Conservation (phyloP, 2,329 filamentous ascomycete species). For the Hansfordia pulvinata region DNA sequence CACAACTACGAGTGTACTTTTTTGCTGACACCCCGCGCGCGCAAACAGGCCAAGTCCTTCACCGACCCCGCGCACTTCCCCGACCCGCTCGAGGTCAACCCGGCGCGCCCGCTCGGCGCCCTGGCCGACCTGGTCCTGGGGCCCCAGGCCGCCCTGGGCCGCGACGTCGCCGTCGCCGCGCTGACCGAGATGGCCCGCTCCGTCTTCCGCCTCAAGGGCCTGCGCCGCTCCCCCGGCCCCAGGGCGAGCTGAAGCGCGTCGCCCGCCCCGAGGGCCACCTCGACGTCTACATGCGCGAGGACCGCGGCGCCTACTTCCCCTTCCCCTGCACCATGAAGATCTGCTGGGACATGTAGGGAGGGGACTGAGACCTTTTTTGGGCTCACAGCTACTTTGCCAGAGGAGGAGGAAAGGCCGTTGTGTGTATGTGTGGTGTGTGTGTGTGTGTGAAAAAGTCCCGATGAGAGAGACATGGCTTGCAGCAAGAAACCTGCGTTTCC, state of each 20-base stretch:
- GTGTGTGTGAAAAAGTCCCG: neutral
- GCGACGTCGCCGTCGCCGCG: conserved; percentile 44
- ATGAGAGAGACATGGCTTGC: neutral
- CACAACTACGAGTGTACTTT: neutral
- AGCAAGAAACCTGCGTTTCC: conserved; percentile 7
- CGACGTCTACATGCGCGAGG: conserved; percentile 35
- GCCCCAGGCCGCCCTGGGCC: conserved; percentile 48
- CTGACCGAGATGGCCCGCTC: conserved; percentile 56
- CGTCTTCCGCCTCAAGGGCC: conserved; percentile 44
- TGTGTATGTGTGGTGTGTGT: too few species aligned
- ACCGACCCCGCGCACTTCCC: conserved; percentile 47
- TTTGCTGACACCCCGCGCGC: conserved; percentile 1
- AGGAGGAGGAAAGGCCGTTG: too few species aligned
- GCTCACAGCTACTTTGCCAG: neutral
- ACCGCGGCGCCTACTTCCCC: conserved; percentile 43
- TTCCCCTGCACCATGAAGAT: conserved; percentile 22
- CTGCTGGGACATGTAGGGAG: conserved; percentile 12
- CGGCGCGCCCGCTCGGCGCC: conserved; percentile 45
- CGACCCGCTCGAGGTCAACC: conserved; percentile 43
- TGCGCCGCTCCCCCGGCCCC: conserved; percentile 48
- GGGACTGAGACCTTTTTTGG: neutral
- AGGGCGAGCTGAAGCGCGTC: conserved; percentile 57
- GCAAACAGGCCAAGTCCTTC: conserved; percentile 31
- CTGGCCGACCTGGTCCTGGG: conserved; percentile 55
- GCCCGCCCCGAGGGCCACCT: conserved; percentile 29